phyloP scores from a whole-genome alignment of 768 basidiomycete species.

The Boletellus ananas region DNA sequence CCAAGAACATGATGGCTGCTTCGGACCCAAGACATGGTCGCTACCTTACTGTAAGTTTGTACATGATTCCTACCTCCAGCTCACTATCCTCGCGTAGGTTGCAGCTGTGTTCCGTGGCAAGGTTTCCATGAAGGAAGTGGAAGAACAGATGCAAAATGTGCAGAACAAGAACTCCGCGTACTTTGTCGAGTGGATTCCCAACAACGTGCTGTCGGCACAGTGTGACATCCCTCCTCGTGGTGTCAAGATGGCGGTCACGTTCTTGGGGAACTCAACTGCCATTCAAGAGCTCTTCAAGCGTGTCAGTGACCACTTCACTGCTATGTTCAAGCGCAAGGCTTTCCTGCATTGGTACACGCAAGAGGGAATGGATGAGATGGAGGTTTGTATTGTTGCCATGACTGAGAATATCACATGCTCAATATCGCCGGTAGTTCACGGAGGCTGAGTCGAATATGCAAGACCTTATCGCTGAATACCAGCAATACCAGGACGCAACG shows the following conservation, averaged over 20 bases:
- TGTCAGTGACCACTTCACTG: conserved; percentile 96
- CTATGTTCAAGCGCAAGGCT: conserved; percentile 99
- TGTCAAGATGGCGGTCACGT: conserved; percentile 95
- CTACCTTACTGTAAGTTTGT: conserved; percentile 78
- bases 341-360: conserved; percentile 99
- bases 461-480: conserved; percentile 96
- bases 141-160: conserved; percentile 98
- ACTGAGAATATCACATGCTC: background rate
- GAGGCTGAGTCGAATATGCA: conserved; percentile 99
- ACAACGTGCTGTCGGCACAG: conserved; percentile 97
- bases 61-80: background rate
- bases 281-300: conserved; percentile 99
- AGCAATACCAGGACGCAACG: conserved; percentile 95
- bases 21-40: conserved; percentile 95
- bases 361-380: conserved; percentile 99
- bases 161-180: conserved; percentile 97
- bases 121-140: conserved; percentile 99
- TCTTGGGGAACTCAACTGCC: conserved; percentile 95
- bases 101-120: conserved; percentile 98
- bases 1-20: conserved; percentile 99
- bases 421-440: conserved; percentile 58
- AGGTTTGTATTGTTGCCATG: conserved; percentile 40
- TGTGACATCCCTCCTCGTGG: conserved; percentile 97
- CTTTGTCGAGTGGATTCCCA: conserved; percentile 99
- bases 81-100: conserved; percentile 43